Conservation (phyloP, 257 asterid species). For the Leptodermis oblonga region DNA sequence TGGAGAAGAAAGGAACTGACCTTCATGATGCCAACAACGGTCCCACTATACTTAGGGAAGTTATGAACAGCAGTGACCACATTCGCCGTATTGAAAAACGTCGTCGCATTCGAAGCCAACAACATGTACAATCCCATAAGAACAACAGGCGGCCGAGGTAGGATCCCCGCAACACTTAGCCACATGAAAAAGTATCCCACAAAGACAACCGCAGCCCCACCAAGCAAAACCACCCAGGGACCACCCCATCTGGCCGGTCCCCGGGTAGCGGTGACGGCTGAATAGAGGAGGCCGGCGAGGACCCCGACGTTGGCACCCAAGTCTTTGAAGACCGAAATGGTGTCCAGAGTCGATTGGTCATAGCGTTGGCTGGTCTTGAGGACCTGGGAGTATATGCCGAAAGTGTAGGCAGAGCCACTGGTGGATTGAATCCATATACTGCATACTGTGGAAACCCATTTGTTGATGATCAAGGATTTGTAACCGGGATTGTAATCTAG, state of each 20-base stretch:
- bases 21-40: slow-evolving; percentile 92
- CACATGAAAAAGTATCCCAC: slow-evolving; percentile 81
- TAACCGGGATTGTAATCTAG: slow-evolving; percentile 37
- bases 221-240: slow-evolving; percentile 56
- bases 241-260: slow-evolving; percentile 26
- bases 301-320: slow-evolving; percentile 74
- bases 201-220: slow-evolving; percentile 39
- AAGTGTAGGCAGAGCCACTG: slow-evolving; percentile 38
- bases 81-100: slow-evolving; percentile 80
- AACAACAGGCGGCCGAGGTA: slow-evolving; percentile 56
- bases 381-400: slow-evolving; percentile 28
- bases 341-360: slow-evolving; percentile 77
- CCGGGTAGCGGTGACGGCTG: slow-evolving; percentile 24
- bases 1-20: slow-evolving; percentile 21
- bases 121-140: slow-evolving; percentile 71
- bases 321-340: slow-evolving; percentile 80
- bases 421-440: slow-evolving; percentile 42
- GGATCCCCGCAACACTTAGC: slow-evolving; percentile 69
- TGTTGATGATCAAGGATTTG: slow-evolving; percentile 24
- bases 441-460: slow-evolving; percentile 36
- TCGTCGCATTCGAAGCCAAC: slow-evolving; percentile 77
- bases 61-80: slow-evolving; percentile 84
- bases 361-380: slow-evolving; percentile 37
- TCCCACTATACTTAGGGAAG: slow-evolving; percentile 65
- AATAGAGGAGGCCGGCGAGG: slow-evolving; percentile 74